phyloP scores from a whole-genome alignment of 192 early-diverging fungal species.

The Backusella luteola region DNA sequence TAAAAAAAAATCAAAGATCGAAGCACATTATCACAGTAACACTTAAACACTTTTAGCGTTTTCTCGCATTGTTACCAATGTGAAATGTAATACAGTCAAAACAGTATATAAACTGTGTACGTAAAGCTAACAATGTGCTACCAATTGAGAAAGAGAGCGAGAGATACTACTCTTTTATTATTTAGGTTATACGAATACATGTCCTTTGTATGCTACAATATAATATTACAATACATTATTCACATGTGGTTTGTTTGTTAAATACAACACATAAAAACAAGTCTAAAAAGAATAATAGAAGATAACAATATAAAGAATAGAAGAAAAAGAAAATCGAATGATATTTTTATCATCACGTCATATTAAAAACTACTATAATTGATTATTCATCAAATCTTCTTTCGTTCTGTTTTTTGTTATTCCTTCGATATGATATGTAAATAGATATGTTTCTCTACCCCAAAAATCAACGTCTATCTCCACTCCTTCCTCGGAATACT shows the following conservation, averaged over 20 bases:
- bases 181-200: background rate
- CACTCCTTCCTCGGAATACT: background rate
- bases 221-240: background rate
- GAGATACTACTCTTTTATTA: background rate
- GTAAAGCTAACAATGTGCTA: background rate
- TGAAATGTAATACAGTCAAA: background rate
- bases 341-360: background rate
- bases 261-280: background rate
- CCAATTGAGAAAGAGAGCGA: background rate
- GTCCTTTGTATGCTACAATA: background rate
- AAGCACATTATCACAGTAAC: no score
- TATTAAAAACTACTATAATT: background rate
- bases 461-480: background rate
- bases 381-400: background rate
- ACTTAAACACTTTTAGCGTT: background rate
- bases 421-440: background rate
- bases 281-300: background rate
- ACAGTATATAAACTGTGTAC: background rate
- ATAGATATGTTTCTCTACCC: background rate
- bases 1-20: no score
- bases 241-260: background rate
- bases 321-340: slow-evolving; percentile 1
- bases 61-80: background rate
- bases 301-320: background rate
- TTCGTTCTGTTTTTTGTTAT: background rate